These are phyloP conservation scores for Elsinoe arachidis DNA, from an alignment of 2,329 filamentous ascomycete genomes.

Conservation along the genomic window DNA sequence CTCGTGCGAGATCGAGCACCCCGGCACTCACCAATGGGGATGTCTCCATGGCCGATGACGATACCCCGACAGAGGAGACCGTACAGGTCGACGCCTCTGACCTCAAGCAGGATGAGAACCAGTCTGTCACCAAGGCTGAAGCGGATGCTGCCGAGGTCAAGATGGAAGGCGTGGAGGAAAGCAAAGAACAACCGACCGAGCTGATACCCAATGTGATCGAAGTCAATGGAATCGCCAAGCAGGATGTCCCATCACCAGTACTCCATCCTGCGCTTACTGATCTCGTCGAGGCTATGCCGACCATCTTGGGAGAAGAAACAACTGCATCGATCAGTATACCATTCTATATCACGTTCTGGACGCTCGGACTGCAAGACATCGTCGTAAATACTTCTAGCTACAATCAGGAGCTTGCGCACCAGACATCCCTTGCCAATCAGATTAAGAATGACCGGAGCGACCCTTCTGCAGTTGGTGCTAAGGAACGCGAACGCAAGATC, in stretches of 20 bases:
- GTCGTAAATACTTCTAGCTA: conserved; percentile 70
- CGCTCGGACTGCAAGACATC: conserved; percentile 73
- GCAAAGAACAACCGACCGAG: conserved; percentile 12
- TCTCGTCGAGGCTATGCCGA: conserved; percentile 60
- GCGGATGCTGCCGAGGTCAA: conserved; percentile 27
- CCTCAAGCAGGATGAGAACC: not conserved
- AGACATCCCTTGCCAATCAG: conserved; percentile 58
- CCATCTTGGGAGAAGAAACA: conserved; percentile 51
- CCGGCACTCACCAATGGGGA: conserved; percentile 43
- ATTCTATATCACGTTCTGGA: conserved; percentile 90
- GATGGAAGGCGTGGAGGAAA: conserved; percentile 30
- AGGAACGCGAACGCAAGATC: conserved; percentile 61
- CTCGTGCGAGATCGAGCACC: conserved; percentile 16
- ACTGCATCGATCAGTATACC: conserved; percentile 66
- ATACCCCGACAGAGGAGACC: conserved; percentile 3
- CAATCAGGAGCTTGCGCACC: conserved; percentile 60
- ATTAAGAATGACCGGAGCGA: conserved; percentile 66
- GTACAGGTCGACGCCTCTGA: conserved; percentile 19
- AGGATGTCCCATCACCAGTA: conserved; percentile 19
- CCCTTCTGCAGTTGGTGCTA: conserved; percentile 56
- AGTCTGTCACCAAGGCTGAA: too few relatives aligned
- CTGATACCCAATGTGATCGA: conserved; percentile 13
- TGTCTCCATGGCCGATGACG: conserved; percentile 40
- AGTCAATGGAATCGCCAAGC: conserved; percentile 17
- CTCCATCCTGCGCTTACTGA: conserved; percentile 65